A percentile compares a stretch with the other conserved stretches of the same genome.
Conservation (phyloP, 2,329 filamentous ascomycete species). For the Anthostomella pinea region DNA sequence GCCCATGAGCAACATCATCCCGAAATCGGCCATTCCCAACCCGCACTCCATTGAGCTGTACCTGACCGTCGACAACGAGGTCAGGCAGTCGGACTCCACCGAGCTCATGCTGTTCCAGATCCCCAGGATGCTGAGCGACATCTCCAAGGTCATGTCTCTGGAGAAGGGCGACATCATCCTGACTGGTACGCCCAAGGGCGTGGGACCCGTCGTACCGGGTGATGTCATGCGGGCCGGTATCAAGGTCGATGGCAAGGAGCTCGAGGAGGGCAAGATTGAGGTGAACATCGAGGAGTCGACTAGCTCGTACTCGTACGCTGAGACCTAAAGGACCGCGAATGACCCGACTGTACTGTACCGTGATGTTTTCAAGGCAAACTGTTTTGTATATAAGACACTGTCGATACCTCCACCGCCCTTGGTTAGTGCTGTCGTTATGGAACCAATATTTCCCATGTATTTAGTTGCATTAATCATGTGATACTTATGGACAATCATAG, state of each 20-base stretch:
- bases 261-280: slow-evolving; percentile 82
- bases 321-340: slow-evolving; percentile 51
- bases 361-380: too few relatives aligned
- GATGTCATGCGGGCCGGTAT: slow-evolving; percentile 86
- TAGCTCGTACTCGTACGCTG: slow-evolving; percentile 71
- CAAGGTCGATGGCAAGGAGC: slow-evolving; percentile 73
- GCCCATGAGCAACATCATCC: slow-evolving; percentile 77
- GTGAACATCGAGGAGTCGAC: slow-evolving; percentile 78
- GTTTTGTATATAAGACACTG: too few relatives aligned
- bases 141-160: slow-evolving; percentile 91
- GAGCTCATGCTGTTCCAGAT: slow-evolving; percentile 92
- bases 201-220: slow-evolving; percentile 79
- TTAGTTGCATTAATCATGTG: too few relatives aligned
- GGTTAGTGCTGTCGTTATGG: too few relatives aligned
- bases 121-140: slow-evolving; percentile 82
- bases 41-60: slow-evolving; percentile 87
- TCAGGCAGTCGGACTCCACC: slow-evolving; percentile 83
- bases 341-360: not conserved
- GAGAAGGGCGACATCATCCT: slow-evolving; percentile 89
- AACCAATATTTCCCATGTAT: too few relatives aligned
- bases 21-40: slow-evolving; percentile 75
- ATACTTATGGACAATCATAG: too few relatives aligned
- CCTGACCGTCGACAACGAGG: slow-evolving; percentile 76
- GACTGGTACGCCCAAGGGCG: slow-evolving; percentile 96
- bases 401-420: too few relatives aligned